A percentile compares a stretch with the other conserved stretches of the same genome.
Conservation (phyloP, 805 yeast species). For the Lipomyces oligophaga region DNA sequence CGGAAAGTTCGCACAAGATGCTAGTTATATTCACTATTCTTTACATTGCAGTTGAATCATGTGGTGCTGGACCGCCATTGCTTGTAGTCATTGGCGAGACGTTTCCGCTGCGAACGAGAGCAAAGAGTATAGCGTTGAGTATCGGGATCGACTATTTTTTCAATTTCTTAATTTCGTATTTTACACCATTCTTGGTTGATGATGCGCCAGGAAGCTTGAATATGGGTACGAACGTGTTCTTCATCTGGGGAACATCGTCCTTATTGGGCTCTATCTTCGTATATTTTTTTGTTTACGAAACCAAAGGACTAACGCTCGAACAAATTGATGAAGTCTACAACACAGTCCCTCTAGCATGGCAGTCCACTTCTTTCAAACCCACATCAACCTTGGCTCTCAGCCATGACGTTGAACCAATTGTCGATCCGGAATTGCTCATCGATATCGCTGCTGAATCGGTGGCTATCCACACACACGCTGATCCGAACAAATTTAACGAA, state of each 20-base stretch:
- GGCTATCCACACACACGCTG: no score
- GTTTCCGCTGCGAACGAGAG: conserved; percentile 23
- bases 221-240: conserved; percentile 21
- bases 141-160: conserved; percentile 17
- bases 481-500: no score
- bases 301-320: conserved; percentile 76
- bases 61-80: conserved; percentile 78
- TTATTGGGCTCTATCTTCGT: conserved; percentile 60
- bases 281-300: conserved; percentile 69
- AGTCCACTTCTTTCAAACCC: conserved; percentile 11
- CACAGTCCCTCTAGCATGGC: conserved; percentile 14
- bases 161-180: conserved; percentile 37
- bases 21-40: conserved; percentile 52
- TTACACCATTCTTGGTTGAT: conserved; percentile 33
- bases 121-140: conserved; percentile 20
- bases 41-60: conserved; percentile 73
- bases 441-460: no score
- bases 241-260: conserved; percentile 42
- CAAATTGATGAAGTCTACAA: conserved; percentile 68
- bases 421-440: no score
- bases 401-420: no score
- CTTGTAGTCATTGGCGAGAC: conserved; percentile 40
- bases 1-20: conserved; percentile 43
- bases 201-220: conserved; percentile 37
- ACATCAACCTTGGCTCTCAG: not conserved